Conservation (phyloP, 768 basidiomycete genomes). For the Hericium coralloides region DNA sequence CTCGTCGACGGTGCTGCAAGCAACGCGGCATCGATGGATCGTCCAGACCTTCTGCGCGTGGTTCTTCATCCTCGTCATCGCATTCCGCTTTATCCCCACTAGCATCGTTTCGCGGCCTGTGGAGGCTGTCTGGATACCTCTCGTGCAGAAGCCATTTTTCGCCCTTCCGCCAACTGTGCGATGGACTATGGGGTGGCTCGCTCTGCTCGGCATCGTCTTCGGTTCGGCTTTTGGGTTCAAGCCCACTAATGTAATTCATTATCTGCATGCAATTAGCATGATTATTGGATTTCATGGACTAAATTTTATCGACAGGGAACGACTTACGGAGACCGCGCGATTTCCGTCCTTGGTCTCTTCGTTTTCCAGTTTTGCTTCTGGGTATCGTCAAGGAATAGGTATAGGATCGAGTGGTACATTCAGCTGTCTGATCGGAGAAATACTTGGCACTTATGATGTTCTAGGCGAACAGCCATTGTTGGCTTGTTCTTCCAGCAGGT, state of each 20-base stretch:
- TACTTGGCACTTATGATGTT: too few species aligned
- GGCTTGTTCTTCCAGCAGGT: conserved; percentile 81
- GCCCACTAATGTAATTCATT: conserved; percentile 38
- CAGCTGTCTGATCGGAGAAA: too few species aligned
- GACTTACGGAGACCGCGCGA: conserved; percentile 67
- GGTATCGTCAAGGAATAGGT: conserved; percentile 52
- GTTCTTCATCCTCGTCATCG: conserved; percentile 72
- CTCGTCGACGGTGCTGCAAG: conserved; percentile 55
- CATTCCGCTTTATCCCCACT: conserved; percentile 79
- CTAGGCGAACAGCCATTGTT: conserved; percentile 79
- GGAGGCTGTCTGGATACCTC: conserved; percentile 56
- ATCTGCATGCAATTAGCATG: neutral
- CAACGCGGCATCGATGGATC: conserved; percentile 75
- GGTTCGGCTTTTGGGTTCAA: conserved; percentile 84
- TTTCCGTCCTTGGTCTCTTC: conserved; percentile 71
- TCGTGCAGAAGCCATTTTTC: conserved; percentile 62
- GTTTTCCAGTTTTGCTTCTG: conserved; percentile 76
- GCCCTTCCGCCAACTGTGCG: conserved; percentile 42
- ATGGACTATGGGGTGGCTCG: conserved; percentile 64
- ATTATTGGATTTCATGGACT: too few species aligned
- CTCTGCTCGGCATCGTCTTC: conserved; percentile 67
- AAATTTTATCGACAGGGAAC: conserved; percentile 33
- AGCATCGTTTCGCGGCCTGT: conserved; percentile 64
- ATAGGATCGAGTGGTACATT: conserved; percentile 57
- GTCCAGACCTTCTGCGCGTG: conserved; percentile 78